Evolutionary conservation across 78 protist species (phyloP).

Genomic region (Paulinella micropora): DNA sequence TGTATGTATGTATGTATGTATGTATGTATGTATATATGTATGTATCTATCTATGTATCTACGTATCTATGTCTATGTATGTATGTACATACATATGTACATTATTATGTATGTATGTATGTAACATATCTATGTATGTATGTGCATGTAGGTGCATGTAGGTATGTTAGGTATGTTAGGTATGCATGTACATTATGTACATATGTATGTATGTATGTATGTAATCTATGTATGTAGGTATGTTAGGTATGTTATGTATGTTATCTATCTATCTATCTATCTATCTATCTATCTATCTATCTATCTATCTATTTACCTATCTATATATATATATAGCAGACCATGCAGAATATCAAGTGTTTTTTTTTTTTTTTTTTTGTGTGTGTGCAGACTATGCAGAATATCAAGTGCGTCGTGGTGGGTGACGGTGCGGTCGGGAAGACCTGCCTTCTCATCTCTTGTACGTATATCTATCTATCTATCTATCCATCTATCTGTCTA

Average conservation of each 20-base stretch:
- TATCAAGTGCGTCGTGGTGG: slow-evolving; percentile 47
- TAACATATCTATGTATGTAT: background rate
- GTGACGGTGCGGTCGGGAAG: slow-evolving; percentile 61
- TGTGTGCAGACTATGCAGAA: too few relatives aligned
- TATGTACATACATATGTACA: background rate
- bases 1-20: background rate
- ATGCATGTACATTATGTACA: background rate
- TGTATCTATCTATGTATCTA: background rate
- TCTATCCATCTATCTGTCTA: too few relatives aligned
- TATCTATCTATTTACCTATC: background rate
- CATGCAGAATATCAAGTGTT: too few relatives aligned
- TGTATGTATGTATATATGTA: background rate
- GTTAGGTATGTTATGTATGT: too few relatives aligned
- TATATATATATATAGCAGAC: too few relatives aligned
- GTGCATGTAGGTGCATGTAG: background rate
- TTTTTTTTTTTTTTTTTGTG: too few relatives aligned
- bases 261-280: background rate
- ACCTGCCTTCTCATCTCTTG: slow-evolving; percentile 21
- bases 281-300: background rate
- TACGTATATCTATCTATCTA: too few relatives aligned
- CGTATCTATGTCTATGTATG: background rate
- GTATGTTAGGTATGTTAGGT: background rate
- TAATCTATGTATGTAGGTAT: background rate
- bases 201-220: background rate
- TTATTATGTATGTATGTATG: background rate